Conservation (phyloP, 2,329 filamentous ascomycete species). For the Colletotrichum caudatum region DNA sequence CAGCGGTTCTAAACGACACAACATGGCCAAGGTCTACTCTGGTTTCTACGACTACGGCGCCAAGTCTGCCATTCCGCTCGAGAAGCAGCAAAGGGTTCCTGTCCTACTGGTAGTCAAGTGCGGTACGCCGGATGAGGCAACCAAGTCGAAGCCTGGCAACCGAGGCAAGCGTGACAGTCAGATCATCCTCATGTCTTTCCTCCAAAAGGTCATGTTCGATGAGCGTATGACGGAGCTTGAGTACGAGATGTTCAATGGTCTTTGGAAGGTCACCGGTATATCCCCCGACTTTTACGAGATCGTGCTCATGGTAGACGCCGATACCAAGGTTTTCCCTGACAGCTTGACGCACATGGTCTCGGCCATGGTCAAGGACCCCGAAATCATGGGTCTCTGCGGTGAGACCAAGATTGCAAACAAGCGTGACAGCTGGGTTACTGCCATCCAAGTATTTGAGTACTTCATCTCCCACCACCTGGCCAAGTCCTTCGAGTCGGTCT, state of each 20-base stretch:
- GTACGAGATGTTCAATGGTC: constrained; percentile 99
- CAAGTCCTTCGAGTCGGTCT: constrained; percentile 98
- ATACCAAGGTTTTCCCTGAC: constrained; percentile 99
- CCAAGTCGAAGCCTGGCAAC: constrained; percentile 90
- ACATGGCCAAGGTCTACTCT: constrained; percentile 98
- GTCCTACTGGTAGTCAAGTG: constrained; percentile 98
- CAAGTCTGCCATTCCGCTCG: constrained; percentile 80
- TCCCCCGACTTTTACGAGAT: constrained; percentile 98
- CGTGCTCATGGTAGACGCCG: constrained; percentile 98
- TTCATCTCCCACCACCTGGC: constrained; percentile 98
- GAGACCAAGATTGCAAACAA: constrained; percentile 99
- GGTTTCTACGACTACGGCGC: constrained; percentile 98
- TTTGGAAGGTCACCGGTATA: constrained; percentile 99
- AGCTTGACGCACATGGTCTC: constrained; percentile 98
- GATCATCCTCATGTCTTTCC: constrained; percentile 98
- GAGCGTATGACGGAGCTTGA: constrained; percentile 99
- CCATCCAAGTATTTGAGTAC: constrained; percentile 99
- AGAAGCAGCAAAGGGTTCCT: constrained; percentile 95
- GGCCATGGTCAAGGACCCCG: constrained; percentile 98
- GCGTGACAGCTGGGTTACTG: constrained; percentile 91
- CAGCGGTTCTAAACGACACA: constrained; percentile 96
- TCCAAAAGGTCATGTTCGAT: constrained; percentile 99
- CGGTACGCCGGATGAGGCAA: constrained; percentile 88
- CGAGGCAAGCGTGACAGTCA: constrained; percentile 99
- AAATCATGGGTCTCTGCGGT: constrained; percentile 98